Evolutionary conservation across 1,284 basidiomycete genomes (phyloP), one percentile per base, ranked within the genome.

Genomic region (Trametes pubescens): DNA sequence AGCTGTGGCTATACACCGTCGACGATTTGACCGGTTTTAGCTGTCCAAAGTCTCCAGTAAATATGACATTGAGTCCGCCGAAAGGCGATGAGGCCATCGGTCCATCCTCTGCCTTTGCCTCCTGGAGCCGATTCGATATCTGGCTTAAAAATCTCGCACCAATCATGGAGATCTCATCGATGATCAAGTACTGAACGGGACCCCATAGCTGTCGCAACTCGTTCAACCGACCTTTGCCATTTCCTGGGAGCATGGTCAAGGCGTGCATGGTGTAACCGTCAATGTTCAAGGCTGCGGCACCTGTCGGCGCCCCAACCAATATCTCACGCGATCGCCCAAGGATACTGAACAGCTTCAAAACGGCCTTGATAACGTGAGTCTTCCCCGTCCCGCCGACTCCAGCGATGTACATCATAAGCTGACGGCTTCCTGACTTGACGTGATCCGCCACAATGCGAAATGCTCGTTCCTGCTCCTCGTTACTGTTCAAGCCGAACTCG

Each of bases 311-410:
- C 13, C 54, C 48, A 1, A 63, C 51, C 3, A 65, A 18, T 1
- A 65, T 26, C 26, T 60, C 49, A 13, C 38, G 29, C 0, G 34
- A 18, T 0, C 44, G 10, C 2, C 35, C 43, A 0, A 60, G 22
- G 0, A 53, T 13, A 2, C 21, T 34, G 16, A 62, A 64, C 14
- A 62, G 18, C 0, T 54, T 29, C 3, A 51, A 16, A 14, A 70
- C 53, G 1, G 69, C 61, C 4, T 63, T 59, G 16, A 70, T 64
- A 1, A 70, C 61, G 32, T 70, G 57, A 3, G 60, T 61, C 32
- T 70, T 70, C 3, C 69, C 69, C 0, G 69, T 69, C 16, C 67
- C 69, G 0, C 69, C 67, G 0, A 70, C 61, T 0, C 69, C 69
- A 3, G 63, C 49, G 0, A 70, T 52, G 26, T 65, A 63, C 57